Conservation (phyloP, 1,139 yeast genomes). For the Yamadazyma sp. region DNA sequence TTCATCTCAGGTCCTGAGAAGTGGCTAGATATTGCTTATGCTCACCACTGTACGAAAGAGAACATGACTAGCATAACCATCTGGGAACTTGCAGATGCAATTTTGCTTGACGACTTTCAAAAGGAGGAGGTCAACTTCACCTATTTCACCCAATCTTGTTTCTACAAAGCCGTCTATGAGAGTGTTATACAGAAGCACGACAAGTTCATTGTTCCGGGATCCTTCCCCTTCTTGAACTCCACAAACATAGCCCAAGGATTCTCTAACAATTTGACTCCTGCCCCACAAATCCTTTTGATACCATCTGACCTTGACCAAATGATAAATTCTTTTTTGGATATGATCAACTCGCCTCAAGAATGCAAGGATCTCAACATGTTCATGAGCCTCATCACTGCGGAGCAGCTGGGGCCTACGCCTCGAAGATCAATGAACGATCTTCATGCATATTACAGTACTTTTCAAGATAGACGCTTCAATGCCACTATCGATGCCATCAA, state of each 20-base stretch:
- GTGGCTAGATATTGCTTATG: constrained; percentile 23
- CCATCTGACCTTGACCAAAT: constrained; percentile 15
- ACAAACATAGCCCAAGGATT: constrained; percentile 6
- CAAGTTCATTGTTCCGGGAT: constrained; percentile 30
- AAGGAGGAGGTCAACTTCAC: constrained; percentile 16
- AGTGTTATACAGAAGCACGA: constrained; percentile 18
- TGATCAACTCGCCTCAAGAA: not conserved
- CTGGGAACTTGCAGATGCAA: constrained; percentile 21
- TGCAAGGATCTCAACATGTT: not conserved
- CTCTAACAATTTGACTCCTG: constrained; percentile 26
- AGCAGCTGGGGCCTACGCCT: constrained; percentile 3
- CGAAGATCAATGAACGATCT: constrained; percentile 13
- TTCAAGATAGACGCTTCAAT: constrained; percentile 32
- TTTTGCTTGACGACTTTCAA: constrained; percentile 2
- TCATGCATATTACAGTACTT: constrained; percentile 27
- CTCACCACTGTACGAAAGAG: constrained; percentile 23
- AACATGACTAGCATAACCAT: constrained; percentile 21
- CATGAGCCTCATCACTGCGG: not conserved
- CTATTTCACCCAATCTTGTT: constrained; percentile 28
- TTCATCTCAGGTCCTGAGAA: constrained; percentile 7
- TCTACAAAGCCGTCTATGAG: constrained; percentile 26
- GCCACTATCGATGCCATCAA: constrained; percentile 31
- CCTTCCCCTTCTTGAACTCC: constrained; percentile 5
- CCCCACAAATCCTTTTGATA: constrained; percentile 26
- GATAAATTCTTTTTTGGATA: not conserved